These are phyloP conservation scores for Suillus americanus DNA, from an alignment of 768 basidiomycete species.

Conservation along the genomic window DNA sequence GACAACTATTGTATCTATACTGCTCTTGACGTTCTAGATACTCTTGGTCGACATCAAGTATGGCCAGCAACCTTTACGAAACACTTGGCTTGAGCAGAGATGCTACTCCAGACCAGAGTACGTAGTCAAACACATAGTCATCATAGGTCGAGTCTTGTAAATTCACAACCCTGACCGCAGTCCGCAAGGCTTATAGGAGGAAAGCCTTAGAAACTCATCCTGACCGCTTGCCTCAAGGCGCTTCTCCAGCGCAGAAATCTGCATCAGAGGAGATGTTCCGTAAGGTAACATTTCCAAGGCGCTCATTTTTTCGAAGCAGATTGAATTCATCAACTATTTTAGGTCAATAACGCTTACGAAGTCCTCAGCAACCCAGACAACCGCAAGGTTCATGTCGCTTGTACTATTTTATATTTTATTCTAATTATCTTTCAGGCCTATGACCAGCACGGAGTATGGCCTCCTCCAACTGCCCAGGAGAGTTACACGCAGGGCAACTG, in stretches of 20 bases:
- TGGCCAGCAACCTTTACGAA: constrained; percentile 67
- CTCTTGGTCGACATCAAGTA: constrained; percentile 21
- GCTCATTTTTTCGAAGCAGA: constrained; percentile 19
- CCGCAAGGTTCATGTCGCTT: constrained; percentile 42
- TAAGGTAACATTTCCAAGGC: constrained; percentile 35
- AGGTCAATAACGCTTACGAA: constrained; percentile 82
- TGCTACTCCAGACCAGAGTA: constrained; percentile 66
- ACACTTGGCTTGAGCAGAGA: constrained; percentile 51
- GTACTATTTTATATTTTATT: constrained; percentile 5
- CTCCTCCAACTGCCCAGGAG: constrained; percentile 46
- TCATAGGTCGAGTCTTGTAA: not conserved
- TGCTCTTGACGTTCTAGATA: not conserved
- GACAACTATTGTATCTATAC: not conserved
- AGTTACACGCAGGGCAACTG: constrained; percentile 10
- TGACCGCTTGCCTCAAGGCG: constrained; percentile 59
- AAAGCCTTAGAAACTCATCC: constrained; percentile 75
- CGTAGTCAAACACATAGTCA: constrained; percentile 25
- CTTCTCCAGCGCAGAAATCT: constrained; percentile 58
- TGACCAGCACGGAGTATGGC: constrained; percentile 74
- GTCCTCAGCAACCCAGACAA: constrained; percentile 63
- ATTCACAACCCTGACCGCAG: constrained; percentile 34
- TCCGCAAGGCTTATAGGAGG: constrained; percentile 77
- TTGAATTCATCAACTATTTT: not conserved
- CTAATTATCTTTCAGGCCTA: constrained; percentile 46
- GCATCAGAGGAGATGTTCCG: constrained; percentile 59